Base-by-base conservation (phyloP, 441 rosid species). In the Macaranga tanarius region DNA sequence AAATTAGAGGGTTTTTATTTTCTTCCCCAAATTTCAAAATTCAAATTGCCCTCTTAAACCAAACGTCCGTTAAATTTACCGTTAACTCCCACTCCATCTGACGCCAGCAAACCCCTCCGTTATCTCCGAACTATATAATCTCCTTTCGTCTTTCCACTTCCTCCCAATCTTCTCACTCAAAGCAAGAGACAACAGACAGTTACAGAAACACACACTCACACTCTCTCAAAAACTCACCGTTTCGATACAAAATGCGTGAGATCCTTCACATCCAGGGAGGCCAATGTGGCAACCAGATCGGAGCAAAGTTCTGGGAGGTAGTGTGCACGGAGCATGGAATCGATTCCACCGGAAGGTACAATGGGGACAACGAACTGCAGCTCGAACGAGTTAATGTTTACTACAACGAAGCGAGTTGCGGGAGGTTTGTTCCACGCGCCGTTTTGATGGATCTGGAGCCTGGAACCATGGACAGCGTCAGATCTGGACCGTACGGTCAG, bases 241-340 rank as follows among this genome's bases (percentile, higher is more conserved):
- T 9, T 59, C 66, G 8, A 28, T 16, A 11, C 70, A 17, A 76
- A 72, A 86, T 86, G 87, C 79, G 89, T 62, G 87, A 86, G 75
- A 86, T 86, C 76, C 84, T 86, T 56, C 89, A 86, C 73, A 84
- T 86, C 60, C 89, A 86, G 58, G 89, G 86, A 2, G 89, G 89
- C 31, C 89, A 86, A 48, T 86, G 89, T 51, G 87, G 89, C 22
- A 86, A 86, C 79, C 89, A 86, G 60, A 86, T 86, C 73, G 89
- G 89, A 10, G 85, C 86, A 51, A 85, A 85, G 84, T 84, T 86
- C 82, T 86, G 90, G 90, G 90, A 86, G 71, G 90, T 86, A 34
- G 82, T 85, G 8, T 87, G 90, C 65, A 81, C 84, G 10, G 90
- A 87, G 71, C 89, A 86, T 47, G 89, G 89, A 42, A 86, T 86